phyloP scores from a whole-genome alignment of 306 rosid species.

The Sicyos baderoa region DNA sequence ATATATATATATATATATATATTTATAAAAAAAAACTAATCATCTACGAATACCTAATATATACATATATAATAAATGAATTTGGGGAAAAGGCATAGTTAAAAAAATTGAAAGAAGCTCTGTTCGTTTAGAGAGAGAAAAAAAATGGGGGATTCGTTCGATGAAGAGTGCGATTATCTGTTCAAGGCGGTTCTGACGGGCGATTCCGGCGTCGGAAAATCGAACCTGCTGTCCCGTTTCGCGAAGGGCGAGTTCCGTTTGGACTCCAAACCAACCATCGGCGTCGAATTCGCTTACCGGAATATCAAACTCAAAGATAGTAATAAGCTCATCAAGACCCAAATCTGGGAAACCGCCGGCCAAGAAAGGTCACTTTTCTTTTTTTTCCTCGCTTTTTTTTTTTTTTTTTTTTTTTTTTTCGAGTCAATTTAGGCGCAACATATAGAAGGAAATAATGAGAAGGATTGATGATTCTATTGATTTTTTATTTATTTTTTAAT shows the following conservation, averaged over 20 bases:
- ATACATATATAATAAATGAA: no score
- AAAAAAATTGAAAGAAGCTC: neutral
- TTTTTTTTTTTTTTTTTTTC: no score
- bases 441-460: no score
- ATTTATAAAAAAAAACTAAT: no score
- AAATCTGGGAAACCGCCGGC: constrained; percentile 97
- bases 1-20: no score
- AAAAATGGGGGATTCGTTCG: constrained; percentile 57
- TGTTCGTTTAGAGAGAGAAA: neutral
- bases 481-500: no score
- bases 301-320: constrained; percentile 48
- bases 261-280: constrained; percentile 85
- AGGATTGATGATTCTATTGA: no score
- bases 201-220: constrained; percentile 88
- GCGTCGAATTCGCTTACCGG: constrained; percentile 88
- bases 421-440: no score
- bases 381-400: no score
- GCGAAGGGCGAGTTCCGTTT: constrained; percentile 61
- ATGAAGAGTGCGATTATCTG: constrained; percentile 81
- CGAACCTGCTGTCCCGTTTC: constrained; percentile 75
- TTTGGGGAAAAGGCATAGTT: neutral
- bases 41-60: no score
- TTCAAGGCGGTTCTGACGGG: constrained; percentile 76
- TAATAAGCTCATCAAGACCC: constrained; percentile 75
- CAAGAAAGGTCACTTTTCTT: constrained; percentile 60